Percentiles rank a stretch among this genome's conserved stretches.
phyloP scores from a whole-genome alignment of 192 early-diverging fungal species.

The Coemansia sp. region DNA sequence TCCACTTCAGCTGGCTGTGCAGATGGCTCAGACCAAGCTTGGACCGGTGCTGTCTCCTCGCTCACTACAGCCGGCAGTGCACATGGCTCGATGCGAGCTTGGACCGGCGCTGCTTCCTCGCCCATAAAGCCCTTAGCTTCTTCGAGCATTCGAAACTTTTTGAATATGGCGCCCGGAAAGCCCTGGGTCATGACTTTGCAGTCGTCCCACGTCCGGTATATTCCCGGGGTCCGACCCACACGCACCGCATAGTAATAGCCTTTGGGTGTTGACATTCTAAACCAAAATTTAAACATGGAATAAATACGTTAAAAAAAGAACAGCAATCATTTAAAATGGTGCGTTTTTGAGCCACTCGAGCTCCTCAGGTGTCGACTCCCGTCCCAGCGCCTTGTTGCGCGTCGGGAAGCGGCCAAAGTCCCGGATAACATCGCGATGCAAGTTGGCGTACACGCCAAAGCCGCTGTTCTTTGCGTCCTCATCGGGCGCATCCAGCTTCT shows the following conservation, averaged over 20 bases:
- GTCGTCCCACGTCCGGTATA: constrained; percentile 57
- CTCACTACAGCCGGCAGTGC: neutral
- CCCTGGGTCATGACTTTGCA: constrained; percentile 59
- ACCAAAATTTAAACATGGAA: neutral
- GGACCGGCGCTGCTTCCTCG: neutral
- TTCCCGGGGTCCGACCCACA: constrained; percentile 20
- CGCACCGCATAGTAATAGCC: constrained; percentile 40
- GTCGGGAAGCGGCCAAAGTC: constrained; percentile 65
- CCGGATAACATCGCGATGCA: constrained; percentile 56
- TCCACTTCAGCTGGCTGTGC: neutral
- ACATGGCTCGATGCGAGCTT: neutral
- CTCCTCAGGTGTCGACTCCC: constrained; percentile 59
- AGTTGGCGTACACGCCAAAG: constrained; percentile 47
- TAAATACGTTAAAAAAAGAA: constrained; percentile 4
- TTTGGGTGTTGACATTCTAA: constrained; percentile 7
- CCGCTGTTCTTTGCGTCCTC: constrained; percentile 27
- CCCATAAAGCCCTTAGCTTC: constrained; percentile 60
- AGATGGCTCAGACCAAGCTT: neutral
- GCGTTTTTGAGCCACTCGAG: constrained; percentile 45
- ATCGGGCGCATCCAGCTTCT: constrained; percentile 39
- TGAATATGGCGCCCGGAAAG: constrained; percentile 59
- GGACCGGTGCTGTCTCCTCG: neutral
- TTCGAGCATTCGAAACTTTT: constrained; percentile 58
- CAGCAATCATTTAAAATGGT: constrained; percentile 21
- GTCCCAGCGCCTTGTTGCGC: constrained; percentile 57